Conservation (phyloP, 2,329 filamentous ascomycete genomes). For the Fulvia fulva region DNA sequence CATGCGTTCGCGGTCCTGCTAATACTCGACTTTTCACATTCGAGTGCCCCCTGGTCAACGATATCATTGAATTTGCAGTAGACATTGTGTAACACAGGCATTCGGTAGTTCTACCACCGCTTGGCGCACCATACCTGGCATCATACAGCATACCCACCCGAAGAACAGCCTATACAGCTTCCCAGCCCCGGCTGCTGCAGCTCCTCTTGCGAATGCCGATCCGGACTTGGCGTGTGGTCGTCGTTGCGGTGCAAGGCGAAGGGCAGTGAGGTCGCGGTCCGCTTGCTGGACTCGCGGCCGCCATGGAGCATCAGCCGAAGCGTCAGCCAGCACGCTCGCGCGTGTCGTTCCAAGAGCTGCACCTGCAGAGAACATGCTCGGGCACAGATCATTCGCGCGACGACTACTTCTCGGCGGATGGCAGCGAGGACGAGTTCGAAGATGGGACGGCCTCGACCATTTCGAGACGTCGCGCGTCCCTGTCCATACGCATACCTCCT, state of each 20-base stretch:
- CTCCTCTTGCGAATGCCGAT: background rate
- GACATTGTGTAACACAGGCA: background rate
- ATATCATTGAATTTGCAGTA: background rate
- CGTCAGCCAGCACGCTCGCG: slow-evolving; percentile 1
- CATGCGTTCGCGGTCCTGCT: background rate
- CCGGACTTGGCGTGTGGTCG: background rate
- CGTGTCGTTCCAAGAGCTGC: slow-evolving; percentile 8
- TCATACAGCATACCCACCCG: background rate
- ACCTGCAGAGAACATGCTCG: background rate
- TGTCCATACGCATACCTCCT: slow-evolving; percentile 34
- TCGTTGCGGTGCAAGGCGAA: background rate
- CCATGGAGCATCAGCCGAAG: background rate
- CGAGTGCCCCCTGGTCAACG: background rate
- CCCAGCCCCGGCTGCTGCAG: background rate
- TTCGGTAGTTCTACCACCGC: background rate
- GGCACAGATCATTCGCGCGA: background rate
- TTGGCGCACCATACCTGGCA: background rate
- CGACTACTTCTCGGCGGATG: slow-evolving; percentile 31
- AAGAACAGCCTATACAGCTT: background rate
- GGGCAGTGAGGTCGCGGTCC: background rate
- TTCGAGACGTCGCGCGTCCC: slow-evolving; percentile 23
- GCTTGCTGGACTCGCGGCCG: background rate
- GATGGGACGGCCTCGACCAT: slow-evolving; percentile 16
- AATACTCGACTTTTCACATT: background rate
- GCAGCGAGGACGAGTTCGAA: slow-evolving; percentile 19